Base-by-base conservation (phyloP, 1,139 yeast genomes). In the Kurtzmaniella quercitrusa region DNA sequence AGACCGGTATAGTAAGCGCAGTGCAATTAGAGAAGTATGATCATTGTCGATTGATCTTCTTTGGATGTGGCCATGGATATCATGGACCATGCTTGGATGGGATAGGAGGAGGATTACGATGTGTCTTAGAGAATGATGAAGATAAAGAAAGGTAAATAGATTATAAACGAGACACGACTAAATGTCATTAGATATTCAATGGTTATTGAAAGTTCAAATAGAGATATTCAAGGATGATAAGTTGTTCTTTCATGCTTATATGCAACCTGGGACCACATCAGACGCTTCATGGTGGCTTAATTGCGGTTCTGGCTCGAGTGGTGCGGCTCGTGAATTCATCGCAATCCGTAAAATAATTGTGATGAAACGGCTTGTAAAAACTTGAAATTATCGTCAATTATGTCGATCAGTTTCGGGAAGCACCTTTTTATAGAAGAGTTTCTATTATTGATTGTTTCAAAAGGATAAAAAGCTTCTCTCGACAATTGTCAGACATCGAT, bases 61-160 rank as follows among this genome's bases (percentile, higher is more conserved):
- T 71, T 54, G 61, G 61, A 46, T 71, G 77, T 51, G 51, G 70
- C 3, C 96, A 88, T 60, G 80, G 83, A 0, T 88, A 84, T 55
- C 96, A 88, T 56, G 54, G 65, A 16, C 65, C 64, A 17, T 88
- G 96, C 54, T 63, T 87, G 43, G 59, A 54, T n/a, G 43, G 45
- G 2, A 37, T 42, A 8, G 45, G 45, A 12, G 38, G 41, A 4
- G 45, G 40, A 22, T 12, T n/a, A 2, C 15, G 7, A 2, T 34
- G 37, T 20, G 37, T 34, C 3, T 34, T 34, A 20, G 41, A 43
- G 28, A 32, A 11, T 12, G 30, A 26, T 33, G 12, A 55, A 59
- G 44, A 48, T 51, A 17, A 41, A 50, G 40, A 45, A 50, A 33
- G 30, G 19, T 23, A 36, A 22, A 18, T 36, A 36, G 38, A 33